phyloP scores from a whole-genome alignment of 179 eudicot species.

The Spinacia oleracea region DNA sequence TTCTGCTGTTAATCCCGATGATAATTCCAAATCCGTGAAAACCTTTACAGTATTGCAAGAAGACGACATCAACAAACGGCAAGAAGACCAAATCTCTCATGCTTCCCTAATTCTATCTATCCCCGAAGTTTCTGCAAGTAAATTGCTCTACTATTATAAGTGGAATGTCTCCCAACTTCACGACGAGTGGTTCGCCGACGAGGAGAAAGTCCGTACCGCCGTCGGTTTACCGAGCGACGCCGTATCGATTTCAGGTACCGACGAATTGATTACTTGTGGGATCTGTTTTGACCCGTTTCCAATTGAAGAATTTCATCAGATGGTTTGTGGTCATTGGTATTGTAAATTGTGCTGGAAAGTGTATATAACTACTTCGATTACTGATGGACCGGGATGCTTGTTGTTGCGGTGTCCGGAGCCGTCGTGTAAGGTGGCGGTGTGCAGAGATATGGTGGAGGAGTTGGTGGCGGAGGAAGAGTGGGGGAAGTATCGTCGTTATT shows the following conservation, averaged over 20 bases:
- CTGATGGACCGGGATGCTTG: slow-evolving; percentile 63
- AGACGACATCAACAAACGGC: slow-evolving; percentile 49
- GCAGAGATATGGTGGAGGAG: slow-evolving; percentile 45
- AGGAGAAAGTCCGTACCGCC: slow-evolving; percentile 12
- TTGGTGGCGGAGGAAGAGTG: slow-evolving; percentile 37
- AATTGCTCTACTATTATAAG: slow-evolving; percentile 61
- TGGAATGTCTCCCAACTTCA: slow-evolving; percentile 37
- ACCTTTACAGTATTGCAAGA: slow-evolving; percentile 53
- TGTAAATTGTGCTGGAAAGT: slow-evolving; percentile 61
- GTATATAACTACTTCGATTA: slow-evolving; percentile 42
- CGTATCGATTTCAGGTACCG: neutral
- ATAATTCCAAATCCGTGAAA: slow-evolving; percentile 21
- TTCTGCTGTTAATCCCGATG: neutral
- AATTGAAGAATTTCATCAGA: slow-evolving; percentile 40
- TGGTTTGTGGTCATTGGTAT: slow-evolving; percentile 65
- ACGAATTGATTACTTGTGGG: slow-evolving; percentile 17
- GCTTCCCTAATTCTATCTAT: slow-evolving; percentile 61
- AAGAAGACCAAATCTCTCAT: slow-evolving; percentile 52
- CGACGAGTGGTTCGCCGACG: slow-evolving; percentile 34
- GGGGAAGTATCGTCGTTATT: slow-evolving; percentile 41
- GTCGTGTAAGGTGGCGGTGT: slow-evolving; percentile 46
- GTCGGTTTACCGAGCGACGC: slow-evolving; percentile 19
- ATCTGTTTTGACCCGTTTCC: slow-evolving; percentile 35
- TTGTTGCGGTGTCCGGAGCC: slow-evolving; percentile 58
- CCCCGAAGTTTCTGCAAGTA: slow-evolving; percentile 53